phyloP scores from a whole-genome alignment of 768 basidiomycete genomes.

The Auricularia sp. region DNA sequence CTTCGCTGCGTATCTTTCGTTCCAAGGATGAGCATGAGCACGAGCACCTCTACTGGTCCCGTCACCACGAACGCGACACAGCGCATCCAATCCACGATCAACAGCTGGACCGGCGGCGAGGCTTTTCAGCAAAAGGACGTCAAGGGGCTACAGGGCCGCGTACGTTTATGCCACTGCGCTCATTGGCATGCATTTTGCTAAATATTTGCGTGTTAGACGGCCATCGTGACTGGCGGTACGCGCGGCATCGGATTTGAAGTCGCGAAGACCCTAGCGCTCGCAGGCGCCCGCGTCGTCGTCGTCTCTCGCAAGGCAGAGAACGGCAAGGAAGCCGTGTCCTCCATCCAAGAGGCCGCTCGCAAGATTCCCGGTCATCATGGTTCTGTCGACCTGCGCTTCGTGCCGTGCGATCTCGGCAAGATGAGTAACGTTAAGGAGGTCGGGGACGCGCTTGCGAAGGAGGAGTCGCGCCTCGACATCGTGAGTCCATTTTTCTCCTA shows the following conservation, averaged over 20 bases:
- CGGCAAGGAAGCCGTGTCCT: constrained; percentile 16
- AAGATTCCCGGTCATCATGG: background rate
- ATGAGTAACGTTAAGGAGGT: constrained; percentile 18
- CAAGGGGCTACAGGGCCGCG: background rate
- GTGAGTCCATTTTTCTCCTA: background rate
- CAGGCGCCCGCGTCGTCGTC: constrained; percentile 20
- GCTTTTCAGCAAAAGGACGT: background rate
- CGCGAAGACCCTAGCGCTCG: constrained; percentile 19
- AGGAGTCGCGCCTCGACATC: constrained; percentile 13
- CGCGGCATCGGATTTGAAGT: constrained; percentile 24
- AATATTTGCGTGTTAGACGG: constrained; percentile 12
- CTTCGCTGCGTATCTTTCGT: no score
- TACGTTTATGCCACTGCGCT: background rate
- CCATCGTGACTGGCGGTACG: constrained; percentile 23
- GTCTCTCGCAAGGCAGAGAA: constrained; percentile 17
- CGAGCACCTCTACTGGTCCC: no score
- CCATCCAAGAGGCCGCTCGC: constrained; percentile 10
- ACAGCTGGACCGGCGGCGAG: no score
- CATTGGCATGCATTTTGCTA: background rate
- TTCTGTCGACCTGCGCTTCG: constrained; percentile 6
- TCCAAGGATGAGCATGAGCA: no score
- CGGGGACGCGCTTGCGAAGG: constrained; percentile 16
- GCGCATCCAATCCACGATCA: no score
- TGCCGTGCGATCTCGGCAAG: constrained; percentile 21
- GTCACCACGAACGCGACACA: no score